Base-by-base conservation (phyloP, 352 stramenopile species). In the Thalassiosira sp. region DNA sequence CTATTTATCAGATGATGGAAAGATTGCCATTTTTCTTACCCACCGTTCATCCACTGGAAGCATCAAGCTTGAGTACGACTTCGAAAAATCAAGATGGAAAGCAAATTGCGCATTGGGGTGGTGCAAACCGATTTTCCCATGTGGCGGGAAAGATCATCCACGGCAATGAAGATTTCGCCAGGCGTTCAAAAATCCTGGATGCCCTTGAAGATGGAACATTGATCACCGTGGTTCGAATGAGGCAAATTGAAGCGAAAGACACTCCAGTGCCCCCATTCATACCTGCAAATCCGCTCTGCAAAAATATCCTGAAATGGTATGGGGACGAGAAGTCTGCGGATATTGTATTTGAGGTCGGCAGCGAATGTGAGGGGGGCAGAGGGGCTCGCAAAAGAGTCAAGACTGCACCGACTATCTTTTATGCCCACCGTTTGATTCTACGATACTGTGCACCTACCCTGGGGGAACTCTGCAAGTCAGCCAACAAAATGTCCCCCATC, bases 391-490 rank as follows among this genome's bases (percentile, higher is more conserved):
- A 1, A n/a, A n/a, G n/a, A n/a, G n/a, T n/a, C 13, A 60, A 61
- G 28, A 16, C 43, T 24, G 40, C 60, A 11, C 0, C 60, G 24
- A 20, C 5, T 43, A 11, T 22, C 13, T 70, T 70, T 43, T 13
- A 71, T 48, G 62, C 62, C n/a, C 62, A 71, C 52, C 62, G 48
- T 1, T 8, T 71, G 2, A 43, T 71, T 51, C 18, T 61, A 18
- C 22, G 40, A 15, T n/a, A 20, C 28, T 24, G 40, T 37, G 51
- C 62, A 5, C 31, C 48, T 35, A 18, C 18, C 3, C 62, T 71
- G 8, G 49, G 28, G 10, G 62, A 24, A 20, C 31, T 53, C 5
- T 48, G 46, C 20, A 15, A 65, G 11, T 13, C 15, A 15, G 11
- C 11, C 16, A 22, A 49, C 5, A 22, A 49, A 5, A 22, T n/a